Conservation (phyloP, 2,329 filamentous ascomycete genomes). For the Sporothrix variecibatus region DNA sequence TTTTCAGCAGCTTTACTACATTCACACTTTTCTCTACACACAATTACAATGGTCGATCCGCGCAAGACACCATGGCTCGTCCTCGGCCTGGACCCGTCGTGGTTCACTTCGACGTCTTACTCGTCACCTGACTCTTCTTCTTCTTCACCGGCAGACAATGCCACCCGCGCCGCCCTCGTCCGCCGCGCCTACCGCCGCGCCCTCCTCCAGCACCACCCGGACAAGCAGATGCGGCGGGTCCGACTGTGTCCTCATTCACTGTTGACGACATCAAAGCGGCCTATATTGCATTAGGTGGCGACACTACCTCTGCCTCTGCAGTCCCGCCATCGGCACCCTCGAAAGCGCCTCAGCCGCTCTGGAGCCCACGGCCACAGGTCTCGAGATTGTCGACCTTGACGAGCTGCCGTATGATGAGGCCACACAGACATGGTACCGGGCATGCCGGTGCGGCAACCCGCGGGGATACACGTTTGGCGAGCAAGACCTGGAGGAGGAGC, state of each 20-base stretch:
- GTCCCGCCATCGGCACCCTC: neutral
- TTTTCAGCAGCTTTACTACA: neutral
- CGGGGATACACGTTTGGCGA: slow-evolving; percentile 62
- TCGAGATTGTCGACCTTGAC: slow-evolving; percentile 66
- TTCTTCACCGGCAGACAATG: slow-evolving; percentile 30
- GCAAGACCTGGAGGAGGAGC: slow-evolving; percentile 57
- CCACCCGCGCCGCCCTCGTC: slow-evolving; percentile 48
- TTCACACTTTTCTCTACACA: neutral
- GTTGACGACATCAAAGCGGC: slow-evolving; percentile 66
- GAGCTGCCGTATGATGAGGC: slow-evolving; percentile 56
- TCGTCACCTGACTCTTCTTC: slow-evolving; percentile 35
- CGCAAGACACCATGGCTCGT: slow-evolving; percentile 22
- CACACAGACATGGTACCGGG: slow-evolving; percentile 53
- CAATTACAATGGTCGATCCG: slow-evolving; percentile 8
- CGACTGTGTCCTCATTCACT: slow-evolving; percentile 43
- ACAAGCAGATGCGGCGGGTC: slow-evolving; percentile 47
- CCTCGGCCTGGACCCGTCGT: slow-evolving; percentile 24
- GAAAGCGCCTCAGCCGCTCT: slow-evolving; percentile 7
- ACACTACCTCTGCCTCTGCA: neutral
- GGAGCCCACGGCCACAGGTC: slow-evolving; percentile 48
- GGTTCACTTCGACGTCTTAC: neutral
- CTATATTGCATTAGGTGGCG: slow-evolving; percentile 50
- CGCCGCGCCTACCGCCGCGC: slow-evolving; percentile 66
- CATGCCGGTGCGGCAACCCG: slow-evolving; percentile 65
- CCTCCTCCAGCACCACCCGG: slow-evolving; percentile 66